Base-by-base conservation (phyloP, 108 stramenopile species). In the Conticribra weissflogii region DNA sequence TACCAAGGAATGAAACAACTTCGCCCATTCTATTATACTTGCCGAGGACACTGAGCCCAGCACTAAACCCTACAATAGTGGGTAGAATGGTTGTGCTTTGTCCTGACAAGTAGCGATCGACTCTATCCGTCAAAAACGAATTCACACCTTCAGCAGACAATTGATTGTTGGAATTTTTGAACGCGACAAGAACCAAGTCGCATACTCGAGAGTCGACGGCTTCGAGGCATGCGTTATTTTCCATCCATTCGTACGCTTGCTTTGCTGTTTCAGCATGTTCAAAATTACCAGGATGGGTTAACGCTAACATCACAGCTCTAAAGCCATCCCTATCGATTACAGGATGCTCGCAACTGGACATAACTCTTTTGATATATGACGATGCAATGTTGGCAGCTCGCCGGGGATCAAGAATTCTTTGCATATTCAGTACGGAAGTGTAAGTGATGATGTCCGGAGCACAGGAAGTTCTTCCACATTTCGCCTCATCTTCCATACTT, bases 381-480 rank as follows among this genome's bases (percentile, higher is more conserved):
- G 59, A 61, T 21, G 78, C 70, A 34, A 79, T 67, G 5, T 47
- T 32, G 18, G 78, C 64, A 48, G 78, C 78, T 25, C 49, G 56
- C 30, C 49, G 50, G 22, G 64, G 64, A 67, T 79, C 63, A 0
- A 79, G 32, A 29, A 55, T 72, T 12, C 15, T 9, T 54, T 71
- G 78, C 22, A 71, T 30, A n/a, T 51, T 71, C 36, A 79, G n/a
- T n/a, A 66, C 70, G 46, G 52, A 66, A 0, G 78, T 79, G 41
- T 79, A 79, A 16, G 78, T 79, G 14, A 79, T 71, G 14, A 79
- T 79, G 50, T 79, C 78, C 23, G 78, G 78, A 36, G 68, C 36
- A 36, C 55, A 29, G 3, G 54, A 58, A 30, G 3, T 23, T 18
- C 53, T 63, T 4, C 59, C 68, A 21, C 0, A 33, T 15, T 65